phyloP scores from a whole-genome alignment of 768 basidiomycete species.

The Kwoniella dendrophila region DNA sequence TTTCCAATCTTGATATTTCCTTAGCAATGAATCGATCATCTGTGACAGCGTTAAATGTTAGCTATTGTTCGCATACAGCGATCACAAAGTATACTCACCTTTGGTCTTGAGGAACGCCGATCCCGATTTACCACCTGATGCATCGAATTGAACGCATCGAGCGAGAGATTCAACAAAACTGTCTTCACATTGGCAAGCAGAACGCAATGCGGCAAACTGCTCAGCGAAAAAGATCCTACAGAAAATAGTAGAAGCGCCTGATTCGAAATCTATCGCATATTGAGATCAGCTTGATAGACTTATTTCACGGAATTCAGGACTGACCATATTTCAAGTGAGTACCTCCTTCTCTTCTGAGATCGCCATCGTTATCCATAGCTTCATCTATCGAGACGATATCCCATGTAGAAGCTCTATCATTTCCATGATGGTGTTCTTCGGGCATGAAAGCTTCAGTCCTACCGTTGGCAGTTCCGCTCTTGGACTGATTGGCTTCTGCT shows the following conservation, averaged over 20 bases:
- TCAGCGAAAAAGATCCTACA: slow-evolving; percentile 95
- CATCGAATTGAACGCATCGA: slow-evolving; percentile 93
- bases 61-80: background rate
- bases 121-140: slow-evolving; percentile 92
- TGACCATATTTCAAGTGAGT: slow-evolving; percentile 56
- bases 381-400: slow-evolving; percentile 84
- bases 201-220: slow-evolving; percentile 89
- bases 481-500: slow-evolving; percentile 26
- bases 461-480: slow-evolving; percentile 59
- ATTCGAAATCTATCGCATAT: slow-evolving; percentile 73
- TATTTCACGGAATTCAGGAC: slow-evolving; percentile 22
- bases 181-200: slow-evolving; percentile 89
- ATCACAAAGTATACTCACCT: slow-evolving; percentile 60
- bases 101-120: slow-evolving; percentile 94
- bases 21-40: slow-evolving; percentile 99
- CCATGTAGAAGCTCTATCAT: slow-evolving; percentile 87
- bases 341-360: slow-evolving; percentile 38
- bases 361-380: slow-evolving; percentile 48
- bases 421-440: slow-evolving; percentile 70
- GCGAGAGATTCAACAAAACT: slow-evolving; percentile 92
- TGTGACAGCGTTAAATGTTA: slow-evolving; percentile 47
- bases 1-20: slow-evolving; percentile 83
- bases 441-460: slow-evolving; percentile 88
- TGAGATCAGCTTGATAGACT: background rate
- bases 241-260: slow-evolving; percentile 83